phyloP scores from a whole-genome alignment of 1,284 basidiomycete species.

The Austroboletus olivaceoglutinosus region DNA sequence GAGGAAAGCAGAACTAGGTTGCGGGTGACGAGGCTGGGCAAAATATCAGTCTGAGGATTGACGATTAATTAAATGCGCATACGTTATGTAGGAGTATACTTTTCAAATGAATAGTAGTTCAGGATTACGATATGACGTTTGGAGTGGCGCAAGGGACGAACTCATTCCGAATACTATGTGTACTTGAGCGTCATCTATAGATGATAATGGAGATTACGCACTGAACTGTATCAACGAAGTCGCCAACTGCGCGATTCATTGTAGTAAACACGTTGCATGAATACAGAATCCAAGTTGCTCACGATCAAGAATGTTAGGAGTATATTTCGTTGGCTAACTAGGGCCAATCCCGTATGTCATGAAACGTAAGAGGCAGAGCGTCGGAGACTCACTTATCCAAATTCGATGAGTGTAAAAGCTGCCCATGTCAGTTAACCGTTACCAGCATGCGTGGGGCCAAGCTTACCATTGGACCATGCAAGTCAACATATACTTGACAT shows the following conservation, averaged over 20 bases:
- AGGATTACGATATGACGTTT: background rate
- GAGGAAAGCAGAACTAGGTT: background rate
- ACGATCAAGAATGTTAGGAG: conserved; percentile 9
- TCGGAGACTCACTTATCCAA: conserved; percentile 16
- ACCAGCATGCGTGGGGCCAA: background rate
- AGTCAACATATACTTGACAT: conserved; percentile 5
- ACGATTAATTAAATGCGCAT: background rate
- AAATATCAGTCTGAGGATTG: background rate
- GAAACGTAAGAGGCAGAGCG: background rate
- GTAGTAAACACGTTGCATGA: background rate
- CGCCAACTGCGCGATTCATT: background rate
- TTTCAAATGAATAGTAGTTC: background rate
- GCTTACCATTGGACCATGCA: conserved; percentile 15
- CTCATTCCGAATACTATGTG: conserved; percentile 8
- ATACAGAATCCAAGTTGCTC: background rate
- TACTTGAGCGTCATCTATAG: background rate
- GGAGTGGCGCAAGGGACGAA: background rate
- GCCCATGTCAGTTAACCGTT: background rate
- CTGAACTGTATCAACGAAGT: conserved; percentile 8
- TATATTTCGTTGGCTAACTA: conserved; percentile 11
- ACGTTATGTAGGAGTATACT: conserved; percentile 8
- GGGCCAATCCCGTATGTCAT: background rate
- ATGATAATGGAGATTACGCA: background rate
- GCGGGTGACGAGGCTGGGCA: background rate
- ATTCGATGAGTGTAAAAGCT: conserved; percentile 18